These are phyloP conservation scores for Apocynum venetum DNA, from an alignment of 257 asterid genomes.

Conservation along the genomic window DNA sequence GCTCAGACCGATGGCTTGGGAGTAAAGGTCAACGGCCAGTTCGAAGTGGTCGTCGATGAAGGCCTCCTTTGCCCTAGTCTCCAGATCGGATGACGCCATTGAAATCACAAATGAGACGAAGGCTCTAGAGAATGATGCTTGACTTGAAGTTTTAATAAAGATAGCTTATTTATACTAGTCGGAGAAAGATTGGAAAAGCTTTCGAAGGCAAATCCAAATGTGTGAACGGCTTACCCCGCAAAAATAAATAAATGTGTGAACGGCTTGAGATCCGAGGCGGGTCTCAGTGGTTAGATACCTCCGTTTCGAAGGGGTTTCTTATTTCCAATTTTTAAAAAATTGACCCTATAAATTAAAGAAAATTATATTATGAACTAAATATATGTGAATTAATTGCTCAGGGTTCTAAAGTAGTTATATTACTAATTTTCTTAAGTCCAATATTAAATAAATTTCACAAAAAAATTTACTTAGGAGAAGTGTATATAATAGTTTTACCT, in stretches of 20 bases:
- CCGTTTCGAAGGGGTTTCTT: not conserved
- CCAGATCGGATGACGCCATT: slow-evolving; percentile 93
- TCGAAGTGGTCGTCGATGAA: slow-evolving; percentile 98
- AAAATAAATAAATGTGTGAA: too few species aligned
- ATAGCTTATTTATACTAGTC: not conserved
- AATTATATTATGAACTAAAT: too few species aligned
- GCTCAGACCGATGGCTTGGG: slow-evolving; percentile 67
- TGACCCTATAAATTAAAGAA: not conserved
- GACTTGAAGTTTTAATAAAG: not conserved
- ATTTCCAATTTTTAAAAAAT: not conserved
- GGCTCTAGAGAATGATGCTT: slow-evolving; percentile 11
- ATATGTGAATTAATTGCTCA: too few species aligned
- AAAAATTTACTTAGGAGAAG: too few species aligned
- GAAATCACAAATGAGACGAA: slow-evolving; percentile 17
- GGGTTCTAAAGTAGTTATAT: too few species aligned
- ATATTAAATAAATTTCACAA: too few species aligned
- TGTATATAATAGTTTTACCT: too few species aligned
- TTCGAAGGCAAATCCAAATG: too few species aligned
- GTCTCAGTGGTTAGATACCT: not conserved
- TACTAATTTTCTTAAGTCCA: too few species aligned
- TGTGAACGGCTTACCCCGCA: too few species aligned
- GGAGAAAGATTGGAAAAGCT: not conserved
- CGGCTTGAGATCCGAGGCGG: not conserved
- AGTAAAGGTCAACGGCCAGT: slow-evolving; percentile 90
- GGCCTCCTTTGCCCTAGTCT: slow-evolving; percentile 77